These are phyloP conservation scores for Neopestalotiopsis rosae DNA, from an alignment of 2,329 filamentous ascomycete genomes.

Conservation along the genomic window DNA sequence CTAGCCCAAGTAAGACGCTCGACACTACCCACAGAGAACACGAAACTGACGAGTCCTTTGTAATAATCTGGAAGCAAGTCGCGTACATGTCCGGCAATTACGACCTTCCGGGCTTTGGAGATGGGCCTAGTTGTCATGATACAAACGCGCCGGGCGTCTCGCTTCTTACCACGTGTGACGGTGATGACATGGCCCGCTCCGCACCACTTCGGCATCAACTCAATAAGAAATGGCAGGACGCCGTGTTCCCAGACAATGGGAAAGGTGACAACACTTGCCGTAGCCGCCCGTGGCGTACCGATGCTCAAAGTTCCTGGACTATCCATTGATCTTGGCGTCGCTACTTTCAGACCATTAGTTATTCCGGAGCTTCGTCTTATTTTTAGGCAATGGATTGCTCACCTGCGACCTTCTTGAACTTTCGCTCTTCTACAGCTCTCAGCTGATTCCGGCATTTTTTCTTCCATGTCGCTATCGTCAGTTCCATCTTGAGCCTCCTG, in stretches of 20 bases:
- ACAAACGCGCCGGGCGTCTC: slow-evolving; percentile 42
- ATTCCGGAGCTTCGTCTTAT: neutral
- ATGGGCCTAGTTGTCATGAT: slow-evolving; percentile 44
- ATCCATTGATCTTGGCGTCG: slow-evolving; percentile 35
- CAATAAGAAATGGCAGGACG: slow-evolving; percentile 48
- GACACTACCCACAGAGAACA: slow-evolving; percentile 44
- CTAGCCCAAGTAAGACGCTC: slow-evolving; percentile 46
- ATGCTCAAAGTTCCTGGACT: slow-evolving; percentile 37
- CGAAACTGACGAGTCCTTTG: slow-evolving; percentile 38
- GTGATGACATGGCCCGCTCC: slow-evolving; percentile 46
- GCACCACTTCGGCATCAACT: slow-evolving; percentile 48
- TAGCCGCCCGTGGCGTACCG: slow-evolving; percentile 32
- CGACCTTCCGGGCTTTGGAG: slow-evolving; percentile 42
- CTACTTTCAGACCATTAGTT: slow-evolving; percentile 19
- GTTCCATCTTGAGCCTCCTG: slow-evolving; percentile 31
- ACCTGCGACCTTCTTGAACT: slow-evolving; percentile 33
- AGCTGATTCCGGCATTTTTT: slow-evolving; percentile 42
- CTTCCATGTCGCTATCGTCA: slow-evolving; percentile 39
- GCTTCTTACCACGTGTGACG: slow-evolving; percentile 41
- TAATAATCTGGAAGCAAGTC: slow-evolving; percentile 45
- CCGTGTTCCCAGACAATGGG: slow-evolving; percentile 49
- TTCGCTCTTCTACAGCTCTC: slow-evolving; percentile 40
- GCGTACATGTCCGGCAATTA: slow-evolving; percentile 46
- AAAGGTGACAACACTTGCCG: slow-evolving; percentile 41
- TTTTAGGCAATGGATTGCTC: slow-evolving; percentile 23